Evolutionary conservation across 2,329 filamentous ascomycete genomes (phyloP).

Genomic region (Ascochyta koolunga): DNA sequence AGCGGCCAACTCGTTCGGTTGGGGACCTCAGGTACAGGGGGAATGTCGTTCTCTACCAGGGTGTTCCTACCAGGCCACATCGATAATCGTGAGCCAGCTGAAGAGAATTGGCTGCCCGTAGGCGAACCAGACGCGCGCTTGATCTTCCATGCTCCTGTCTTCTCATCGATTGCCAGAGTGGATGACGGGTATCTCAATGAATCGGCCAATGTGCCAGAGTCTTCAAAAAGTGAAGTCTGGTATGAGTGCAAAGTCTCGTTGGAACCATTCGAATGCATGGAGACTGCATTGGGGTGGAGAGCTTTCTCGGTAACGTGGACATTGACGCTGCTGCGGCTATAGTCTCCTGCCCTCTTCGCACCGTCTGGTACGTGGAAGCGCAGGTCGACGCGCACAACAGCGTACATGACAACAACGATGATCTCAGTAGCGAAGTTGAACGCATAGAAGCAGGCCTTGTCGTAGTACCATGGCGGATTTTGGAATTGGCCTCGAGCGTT

Average conservation of each 20-base stretch:
- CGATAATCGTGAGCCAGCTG: constrained; percentile 18
- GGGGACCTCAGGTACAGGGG: constrained; percentile 36
- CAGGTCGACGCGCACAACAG: constrained; percentile 71
- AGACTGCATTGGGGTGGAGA: constrained; percentile 20
- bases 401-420: constrained; percentile 70
- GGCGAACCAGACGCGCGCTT: constrained; percentile 34
- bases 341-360: constrained; percentile 55
- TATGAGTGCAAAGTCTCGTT: constrained; percentile 40
- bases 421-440: constrained; percentile 81
- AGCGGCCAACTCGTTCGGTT: constrained; percentile 12
- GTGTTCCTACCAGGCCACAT: constrained; percentile 27
- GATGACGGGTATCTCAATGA: constrained; percentile 41
- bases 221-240: constrained; percentile 38
- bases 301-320: constrained; percentile 31
- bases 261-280: constrained; percentile 26
- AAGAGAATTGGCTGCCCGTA: constrained; percentile 14
- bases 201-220: constrained; percentile 41
- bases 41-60: constrained; percentile 21
- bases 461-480: constrained; percentile 68
- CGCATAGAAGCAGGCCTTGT: constrained; percentile 75
- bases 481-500: constrained; percentile 49
- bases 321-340: constrained; percentile 32
- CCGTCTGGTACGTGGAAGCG: constrained; percentile 79
- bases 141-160: constrained; percentile 42
- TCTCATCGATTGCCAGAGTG: constrained; percentile 39